Evolutionary conservation across 2,329 filamentous ascomycete genomes (phyloP), one percentile per base, ranked within the genome.

Genomic region (Akanthomyces uredinophilus): DNA sequence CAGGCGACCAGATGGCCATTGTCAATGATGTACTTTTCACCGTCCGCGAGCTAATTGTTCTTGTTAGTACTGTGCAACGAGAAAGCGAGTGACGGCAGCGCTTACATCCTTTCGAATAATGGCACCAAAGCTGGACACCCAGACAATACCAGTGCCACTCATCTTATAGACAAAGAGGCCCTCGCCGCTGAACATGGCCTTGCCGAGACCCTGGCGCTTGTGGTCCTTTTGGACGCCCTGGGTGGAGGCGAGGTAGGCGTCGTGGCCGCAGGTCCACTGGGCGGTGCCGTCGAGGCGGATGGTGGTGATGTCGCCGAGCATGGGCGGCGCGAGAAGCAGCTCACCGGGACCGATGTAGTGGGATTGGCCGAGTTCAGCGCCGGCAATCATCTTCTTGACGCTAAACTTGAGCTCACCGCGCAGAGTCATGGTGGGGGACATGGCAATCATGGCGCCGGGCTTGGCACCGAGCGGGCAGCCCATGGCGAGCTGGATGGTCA

Each of bases 1-100:
- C 95, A 99, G 0, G 95, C 94, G 0, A 98, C 92, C 1, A 98
- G 81, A 68, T 98, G 92, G 3, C 92, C 92, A 69, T 96, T 96
- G 70, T 96, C 92, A 62, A 97, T 87, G 66, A 95, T 91, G 75
- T 97, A 98, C 68, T 89, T 89, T 73, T 98, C 94, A 11, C 88
- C 88, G 14, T 87, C 83, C 50, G 73, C 75, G 32, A 88, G 78
- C 81, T 83, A 55, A 1, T 22, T 13, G 57, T 13, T 7, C 16
- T 44, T 10, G 56, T 69, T 29, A 70, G 67, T 37, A 60, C 10
- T 53, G 32, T 47, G 83, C 18, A 20, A 22, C 10, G 18, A 43
- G 18, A 13, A 13, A n/a, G 16, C 8, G 8, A n/a, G 14, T 6
- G 10, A 32, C 13, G 37, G 39, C 13, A n/a, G 11, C 37, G 52